Conservation (phyloP, 768 basidiomycete species). For the Boletus rufocinnamomeus region DNA sequence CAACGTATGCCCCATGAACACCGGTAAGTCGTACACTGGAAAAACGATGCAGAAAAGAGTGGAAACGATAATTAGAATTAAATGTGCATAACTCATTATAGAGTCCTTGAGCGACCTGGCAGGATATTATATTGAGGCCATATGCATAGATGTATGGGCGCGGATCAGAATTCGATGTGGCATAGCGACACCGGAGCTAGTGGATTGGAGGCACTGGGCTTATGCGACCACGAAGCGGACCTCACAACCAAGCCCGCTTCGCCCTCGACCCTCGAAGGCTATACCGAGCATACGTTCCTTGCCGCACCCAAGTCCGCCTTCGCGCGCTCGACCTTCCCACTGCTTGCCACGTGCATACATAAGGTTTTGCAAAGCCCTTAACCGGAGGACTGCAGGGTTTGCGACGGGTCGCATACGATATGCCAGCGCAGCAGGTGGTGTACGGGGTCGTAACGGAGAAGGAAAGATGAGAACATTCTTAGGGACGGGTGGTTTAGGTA, state of each 20-base stretch:
- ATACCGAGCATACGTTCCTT: constrained; percentile 58
- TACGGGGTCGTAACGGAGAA: constrained; percentile 44
- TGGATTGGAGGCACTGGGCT: not conserved
- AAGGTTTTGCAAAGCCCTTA: constrained; percentile 63
- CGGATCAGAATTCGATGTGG: not conserved
- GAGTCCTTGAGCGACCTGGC: constrained; percentile 18
- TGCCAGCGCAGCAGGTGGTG: constrained; percentile 32
- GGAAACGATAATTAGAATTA: constrained; percentile 33
- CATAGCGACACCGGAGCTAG: not conserved
- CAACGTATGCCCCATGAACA: constrained; percentile 15
- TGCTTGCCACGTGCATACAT: constrained; percentile 44
- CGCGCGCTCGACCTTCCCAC: constrained; percentile 51
- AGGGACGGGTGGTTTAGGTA: constrained; percentile 30
- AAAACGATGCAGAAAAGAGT: not conserved
- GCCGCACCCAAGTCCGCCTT: constrained; percentile 54
- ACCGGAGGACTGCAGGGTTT: constrained; percentile 59
- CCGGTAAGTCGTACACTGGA: constrained; percentile 8
- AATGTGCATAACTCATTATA: constrained; percentile 37
- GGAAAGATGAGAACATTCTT: constrained; percentile 43
- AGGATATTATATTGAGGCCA: constrained; percentile 5
- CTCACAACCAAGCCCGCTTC: constrained; percentile 50
- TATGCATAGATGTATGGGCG: constrained; percentile 7
- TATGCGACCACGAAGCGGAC: constrained; percentile 38
- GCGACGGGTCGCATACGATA: constrained; percentile 58
- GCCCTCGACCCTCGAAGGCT: constrained; percentile 62